These are phyloP conservation scores for Leishmania major DNA, from an alignment of 208 protist genomes.

Conservation along the genomic window DNA sequence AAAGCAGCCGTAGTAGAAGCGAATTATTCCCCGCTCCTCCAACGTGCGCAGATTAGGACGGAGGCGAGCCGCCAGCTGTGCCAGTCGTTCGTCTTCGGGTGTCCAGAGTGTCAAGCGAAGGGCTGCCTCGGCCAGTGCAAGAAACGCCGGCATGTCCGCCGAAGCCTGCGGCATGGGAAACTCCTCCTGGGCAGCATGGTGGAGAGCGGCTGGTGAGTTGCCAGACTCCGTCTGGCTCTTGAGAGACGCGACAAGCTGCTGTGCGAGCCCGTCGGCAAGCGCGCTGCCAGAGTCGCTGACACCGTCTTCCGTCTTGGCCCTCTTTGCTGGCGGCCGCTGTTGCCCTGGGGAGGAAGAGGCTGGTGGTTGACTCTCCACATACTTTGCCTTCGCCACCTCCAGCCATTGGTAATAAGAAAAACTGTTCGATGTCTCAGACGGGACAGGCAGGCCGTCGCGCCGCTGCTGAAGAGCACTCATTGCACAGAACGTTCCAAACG, in stretches of 20 bases:
- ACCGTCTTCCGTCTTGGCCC: slow-evolving; percentile 1
- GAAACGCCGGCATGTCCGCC: slow-evolving; percentile 29
- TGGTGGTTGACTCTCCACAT: neutral
- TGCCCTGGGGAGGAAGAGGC: neutral
- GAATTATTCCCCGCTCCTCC: slow-evolving; percentile 37
- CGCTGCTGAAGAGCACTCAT: slow-evolving; percentile 36
- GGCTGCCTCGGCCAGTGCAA: slow-evolving; percentile 49
- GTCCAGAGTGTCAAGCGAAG: slow-evolving; percentile 49
- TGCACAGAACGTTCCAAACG: slow-evolving; percentile 54
- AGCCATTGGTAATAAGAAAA: slow-evolving; percentile 51
- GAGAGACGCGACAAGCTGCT: slow-evolving; percentile 15
- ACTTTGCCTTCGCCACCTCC: slow-evolving; percentile 30
- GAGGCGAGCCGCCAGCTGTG: slow-evolving; percentile 30
- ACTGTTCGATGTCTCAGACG: slow-evolving; percentile 16
- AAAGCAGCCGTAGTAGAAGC: slow-evolving; percentile 30
- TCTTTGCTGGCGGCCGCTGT: neutral
- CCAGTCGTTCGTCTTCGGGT: slow-evolving; percentile 25
- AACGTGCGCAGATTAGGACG: slow-evolving; percentile 40
- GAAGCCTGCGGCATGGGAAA: slow-evolving; percentile 36
- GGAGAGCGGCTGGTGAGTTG: slow-evolving; percentile 10
- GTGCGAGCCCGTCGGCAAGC: slow-evolving; percentile 19
- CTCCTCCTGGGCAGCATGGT: slow-evolving; percentile 26
- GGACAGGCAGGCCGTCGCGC: slow-evolving; percentile 29
- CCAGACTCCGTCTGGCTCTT: neutral
- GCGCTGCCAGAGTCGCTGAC: neutral